Percentiles rank a stretch among this genome's conserved stretches.
Evolutionary conservation across 2,329 filamentous ascomycete species (phyloP).

Genomic region (Fusarium sp.): DNA sequence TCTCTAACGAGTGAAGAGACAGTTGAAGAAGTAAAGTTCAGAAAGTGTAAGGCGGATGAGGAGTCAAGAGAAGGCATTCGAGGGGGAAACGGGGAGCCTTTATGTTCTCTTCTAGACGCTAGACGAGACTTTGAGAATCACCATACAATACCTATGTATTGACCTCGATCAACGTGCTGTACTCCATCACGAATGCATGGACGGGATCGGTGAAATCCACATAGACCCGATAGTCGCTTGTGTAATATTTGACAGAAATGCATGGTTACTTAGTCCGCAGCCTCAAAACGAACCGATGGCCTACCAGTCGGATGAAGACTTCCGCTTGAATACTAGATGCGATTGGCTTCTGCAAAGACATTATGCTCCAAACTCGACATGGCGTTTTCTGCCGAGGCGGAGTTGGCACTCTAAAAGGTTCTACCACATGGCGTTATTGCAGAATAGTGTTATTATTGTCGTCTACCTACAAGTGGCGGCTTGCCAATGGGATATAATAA

Average conservation of each 20-base stretch:
- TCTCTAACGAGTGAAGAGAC: not conserved
- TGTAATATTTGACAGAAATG: not conserved
- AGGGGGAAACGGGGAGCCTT: not conserved
- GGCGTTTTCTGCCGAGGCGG: not conserved
- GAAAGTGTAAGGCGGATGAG: not conserved
- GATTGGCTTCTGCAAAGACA: not conserved
- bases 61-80: not conserved
- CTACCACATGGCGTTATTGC: not conserved
- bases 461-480: not conserved
- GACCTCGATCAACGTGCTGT: not conserved
- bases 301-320: not conserved
- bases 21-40: not conserved
- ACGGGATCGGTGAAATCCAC: not conserved
- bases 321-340: not conserved
- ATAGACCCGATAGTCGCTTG: too few relatives aligned
- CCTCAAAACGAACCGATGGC: not conserved
- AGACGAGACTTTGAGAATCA: too few relatives aligned
- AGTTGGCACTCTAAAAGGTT: not conserved
- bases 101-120: not conserved
- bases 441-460: not conserved
- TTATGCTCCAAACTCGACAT: not conserved
- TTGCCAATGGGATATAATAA: too few relatives aligned
- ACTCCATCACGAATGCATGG: not conserved
- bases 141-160: too few relatives aligned
- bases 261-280: not conserved